Percentiles rank a stretch among this genome's conserved stretches.
Conservation (phyloP, 306 rosid species). For the Cucurbita ficifolia region DNA sequence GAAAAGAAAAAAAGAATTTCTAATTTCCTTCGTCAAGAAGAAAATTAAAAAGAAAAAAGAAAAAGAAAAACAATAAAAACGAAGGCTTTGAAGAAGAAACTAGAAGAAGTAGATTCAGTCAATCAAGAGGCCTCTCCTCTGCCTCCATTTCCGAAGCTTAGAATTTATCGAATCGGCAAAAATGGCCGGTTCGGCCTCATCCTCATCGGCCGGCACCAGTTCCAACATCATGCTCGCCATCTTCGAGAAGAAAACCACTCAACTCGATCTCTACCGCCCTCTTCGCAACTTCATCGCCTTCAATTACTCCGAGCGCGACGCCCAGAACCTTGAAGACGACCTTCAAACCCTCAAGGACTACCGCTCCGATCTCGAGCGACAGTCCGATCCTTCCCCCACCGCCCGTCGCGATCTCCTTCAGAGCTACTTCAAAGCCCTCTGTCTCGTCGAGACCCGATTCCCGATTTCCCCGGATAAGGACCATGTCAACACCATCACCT, state of each 20-base stretch:
- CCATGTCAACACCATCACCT: conserved; percentile 62
- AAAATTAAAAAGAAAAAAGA: not conserved
- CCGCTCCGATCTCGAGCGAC: conserved; percentile 77
- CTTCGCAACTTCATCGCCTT: conserved; percentile 76
- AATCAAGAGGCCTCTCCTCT: not conserved
- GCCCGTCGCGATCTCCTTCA: conserved; percentile 81
- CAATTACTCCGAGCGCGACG: conserved; percentile 96
- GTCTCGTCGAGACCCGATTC: conserved; percentile 86
- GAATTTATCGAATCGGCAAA: not conserved
- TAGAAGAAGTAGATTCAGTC: conserved; percentile 1
- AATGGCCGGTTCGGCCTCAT: conserved; percentile 48
- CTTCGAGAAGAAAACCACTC: conserved; percentile 74
- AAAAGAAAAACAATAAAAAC: not conserved
- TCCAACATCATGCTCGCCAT: conserved; percentile 81
- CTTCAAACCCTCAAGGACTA: conserved; percentile 75
- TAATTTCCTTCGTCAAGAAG: conserved; percentile 16
- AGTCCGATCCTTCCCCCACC: conserved; percentile 68
- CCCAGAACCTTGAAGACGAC: conserved; percentile 86
- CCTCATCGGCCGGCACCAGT: conserved; percentile 26
- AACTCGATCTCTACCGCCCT: conserved; percentile 63
- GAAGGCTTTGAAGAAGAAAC: not conserved
- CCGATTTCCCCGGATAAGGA: conserved; percentile 81
- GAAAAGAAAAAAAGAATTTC: not conserved
- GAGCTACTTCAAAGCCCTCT: conserved; percentile 61
- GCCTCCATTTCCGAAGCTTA: not conserved